Evolutionary conservation across 2,329 filamentous ascomycete genomes (phyloP).

Genomic region (Trichoderma pleuroti): DNA sequence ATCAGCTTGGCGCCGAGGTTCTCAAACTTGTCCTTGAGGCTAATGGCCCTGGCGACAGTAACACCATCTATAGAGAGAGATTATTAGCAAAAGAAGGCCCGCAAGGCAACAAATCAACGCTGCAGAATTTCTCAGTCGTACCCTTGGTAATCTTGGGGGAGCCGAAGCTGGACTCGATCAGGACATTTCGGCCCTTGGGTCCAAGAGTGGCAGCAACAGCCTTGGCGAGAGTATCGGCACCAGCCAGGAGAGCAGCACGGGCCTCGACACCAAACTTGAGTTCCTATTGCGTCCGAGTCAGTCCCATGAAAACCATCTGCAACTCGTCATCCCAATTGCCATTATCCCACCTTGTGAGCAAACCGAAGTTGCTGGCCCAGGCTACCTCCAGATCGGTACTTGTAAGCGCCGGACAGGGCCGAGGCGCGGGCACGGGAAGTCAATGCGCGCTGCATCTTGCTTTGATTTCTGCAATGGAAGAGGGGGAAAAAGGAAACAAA

Average conservation of each 20-base stretch:
- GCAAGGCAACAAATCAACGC: slow-evolving; percentile 19
- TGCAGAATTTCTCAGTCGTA: slow-evolving; percentile 37
- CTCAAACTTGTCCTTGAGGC: slow-evolving; percentile 98
- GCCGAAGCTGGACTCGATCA: slow-evolving; percentile 98
- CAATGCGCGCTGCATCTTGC: slow-evolving; percentile 93
- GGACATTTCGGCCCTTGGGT: slow-evolving; percentile 95
- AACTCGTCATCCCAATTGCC: slow-evolving; percentile 16
- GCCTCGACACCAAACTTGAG: slow-evolving; percentile 97
- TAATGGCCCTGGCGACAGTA: slow-evolving; percentile 83
- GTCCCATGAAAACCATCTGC: slow-evolving; percentile 30
- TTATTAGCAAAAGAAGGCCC: background rate
- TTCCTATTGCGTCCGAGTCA: slow-evolving; percentile 56
- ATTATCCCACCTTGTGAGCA: slow-evolving; percentile 79
- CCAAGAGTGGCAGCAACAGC: slow-evolving; percentile 95
- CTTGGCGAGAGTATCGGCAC: slow-evolving; percentile 95
- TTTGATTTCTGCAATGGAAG: slow-evolving; percentile 26
- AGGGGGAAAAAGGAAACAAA: slow-evolving; percentile 25
- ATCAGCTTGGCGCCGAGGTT: slow-evolving; percentile 96
- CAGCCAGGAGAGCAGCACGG: slow-evolving; percentile 80
- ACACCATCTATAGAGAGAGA: slow-evolving; percentile 65
- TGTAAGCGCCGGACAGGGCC: slow-evolving; percentile 68
- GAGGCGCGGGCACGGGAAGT: slow-evolving; percentile 76
- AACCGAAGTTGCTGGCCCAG: slow-evolving; percentile 89
- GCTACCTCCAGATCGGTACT: slow-evolving; percentile 61
- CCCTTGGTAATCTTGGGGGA: slow-evolving; percentile 99